phyloP scores from a whole-genome alignment of 1,284 basidiomycete genomes.

The Sporisorium scitamineum region DNA sequence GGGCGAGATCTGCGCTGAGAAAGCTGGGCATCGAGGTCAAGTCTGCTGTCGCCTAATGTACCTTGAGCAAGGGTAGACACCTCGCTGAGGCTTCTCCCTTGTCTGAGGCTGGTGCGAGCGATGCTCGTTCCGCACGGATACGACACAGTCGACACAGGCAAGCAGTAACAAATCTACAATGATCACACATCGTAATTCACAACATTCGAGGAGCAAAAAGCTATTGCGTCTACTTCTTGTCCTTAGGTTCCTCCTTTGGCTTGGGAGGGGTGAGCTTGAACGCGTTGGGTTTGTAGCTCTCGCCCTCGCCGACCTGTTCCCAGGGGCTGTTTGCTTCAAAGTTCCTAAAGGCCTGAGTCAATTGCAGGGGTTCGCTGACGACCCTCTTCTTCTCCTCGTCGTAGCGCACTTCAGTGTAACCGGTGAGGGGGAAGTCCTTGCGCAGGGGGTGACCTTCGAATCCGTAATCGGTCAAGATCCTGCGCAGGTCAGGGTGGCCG shows the following conservation, averaged over 20 bases:
- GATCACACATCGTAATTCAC: slow-evolving; percentile 1
- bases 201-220: not conserved
- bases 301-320: slow-evolving; percentile 94
- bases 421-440: slow-evolving; percentile 97
- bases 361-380: slow-evolving; percentile 95
- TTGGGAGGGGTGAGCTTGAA: slow-evolving; percentile 71
- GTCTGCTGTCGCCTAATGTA: not conserved
- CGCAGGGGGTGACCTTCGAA: slow-evolving; percentile 98
- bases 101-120: not conserved
- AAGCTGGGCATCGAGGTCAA: slow-evolving; percentile 26
- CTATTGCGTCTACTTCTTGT: slow-evolving; percentile 53
- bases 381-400: slow-evolving; percentile 99
- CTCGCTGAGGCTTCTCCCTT: not conserved
- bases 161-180: too few relatives aligned
- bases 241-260: slow-evolving; percentile 69
- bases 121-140: too few relatives aligned
- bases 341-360: slow-evolving; percentile 98
- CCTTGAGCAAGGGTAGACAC: not conserved
- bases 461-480: slow-evolving; percentile 98
- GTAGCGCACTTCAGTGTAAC: slow-evolving; percentile 96
- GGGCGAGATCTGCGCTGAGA: slow-evolving; percentile 38
- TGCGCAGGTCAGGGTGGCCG: slow-evolving; percentile 93
- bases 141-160: not conserved
- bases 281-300: slow-evolving; percentile 74
- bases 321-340: slow-evolving; percentile 85